These are phyloP conservation scores for Ophiognomonia clavigignenti-juglandacearum DNA, from an alignment of 2,329 filamentous ascomycete species.

Conservation along the genomic window DNA sequence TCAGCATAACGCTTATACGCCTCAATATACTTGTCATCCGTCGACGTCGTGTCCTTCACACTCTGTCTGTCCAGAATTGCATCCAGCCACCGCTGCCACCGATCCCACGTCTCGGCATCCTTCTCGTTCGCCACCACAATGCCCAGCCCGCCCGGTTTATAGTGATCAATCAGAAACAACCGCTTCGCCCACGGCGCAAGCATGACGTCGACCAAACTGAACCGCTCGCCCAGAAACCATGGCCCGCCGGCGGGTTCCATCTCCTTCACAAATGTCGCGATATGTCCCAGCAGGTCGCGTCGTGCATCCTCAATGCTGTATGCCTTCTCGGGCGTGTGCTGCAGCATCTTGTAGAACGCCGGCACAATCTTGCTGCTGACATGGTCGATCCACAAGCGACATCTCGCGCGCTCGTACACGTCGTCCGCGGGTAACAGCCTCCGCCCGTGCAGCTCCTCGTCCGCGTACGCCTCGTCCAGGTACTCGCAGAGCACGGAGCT, in stretches of 20 bases:
- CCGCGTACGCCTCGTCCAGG: slow-evolving; percentile 64
- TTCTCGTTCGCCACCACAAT: slow-evolving; percentile 38
- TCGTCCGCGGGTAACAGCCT: slow-evolving; percentile 51
- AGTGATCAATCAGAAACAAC: slow-evolving; percentile 70
- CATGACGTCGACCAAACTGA: slow-evolving; percentile 66
- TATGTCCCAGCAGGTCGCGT: slow-evolving; percentile 49
- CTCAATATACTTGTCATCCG: slow-evolving; percentile 59
- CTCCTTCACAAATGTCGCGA: slow-evolving; percentile 57
- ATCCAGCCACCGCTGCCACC: slow-evolving; percentile 61
- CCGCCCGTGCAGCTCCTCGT: slow-evolving; percentile 35
- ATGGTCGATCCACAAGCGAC: slow-evolving; percentile 71
- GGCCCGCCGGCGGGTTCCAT: slow-evolving; percentile 51
- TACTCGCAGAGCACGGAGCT: slow-evolving; percentile 71
- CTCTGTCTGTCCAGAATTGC: slow-evolving; percentile 57
- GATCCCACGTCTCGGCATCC: slow-evolving; percentile 54
- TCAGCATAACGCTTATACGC: slow-evolving; percentile 67
- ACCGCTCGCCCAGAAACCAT: slow-evolving; percentile 60
- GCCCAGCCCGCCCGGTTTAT: slow-evolving; percentile 54
- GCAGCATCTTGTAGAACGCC: slow-evolving; percentile 59
- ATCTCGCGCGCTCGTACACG: slow-evolving; percentile 60
- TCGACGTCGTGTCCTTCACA: slow-evolving; percentile 63
- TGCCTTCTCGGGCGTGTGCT: slow-evolving; percentile 46
- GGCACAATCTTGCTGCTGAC: slow-evolving; percentile 63
- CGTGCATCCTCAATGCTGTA: slow-evolving; percentile 50
- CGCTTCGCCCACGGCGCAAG: slow-evolving; percentile 70